Conservation (phyloP, 345 rosid genomes). For the Durio zibethinus region DNA sequence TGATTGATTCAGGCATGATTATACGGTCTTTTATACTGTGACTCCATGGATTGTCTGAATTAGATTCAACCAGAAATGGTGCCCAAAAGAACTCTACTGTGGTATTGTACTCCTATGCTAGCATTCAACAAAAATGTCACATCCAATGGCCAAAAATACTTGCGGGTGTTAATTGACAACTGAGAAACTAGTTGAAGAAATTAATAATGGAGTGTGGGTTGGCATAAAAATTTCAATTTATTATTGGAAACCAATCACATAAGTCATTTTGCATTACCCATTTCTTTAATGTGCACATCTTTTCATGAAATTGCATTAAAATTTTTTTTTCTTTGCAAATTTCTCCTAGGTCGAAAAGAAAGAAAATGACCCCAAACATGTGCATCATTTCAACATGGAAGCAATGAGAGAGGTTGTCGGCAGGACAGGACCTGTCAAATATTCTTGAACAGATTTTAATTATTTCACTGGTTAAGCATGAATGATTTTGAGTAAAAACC, state of each 20-base stretch:
- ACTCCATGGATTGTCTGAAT: constrained; percentile 49
- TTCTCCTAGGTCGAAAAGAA: too few species aligned
- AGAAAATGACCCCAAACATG: too few species aligned
- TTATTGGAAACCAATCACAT: neutral
- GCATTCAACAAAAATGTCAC: constrained; percentile 4
- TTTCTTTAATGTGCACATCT: neutral
- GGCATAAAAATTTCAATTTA: neutral
- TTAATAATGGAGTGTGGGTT: neutral
- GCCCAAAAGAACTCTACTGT: constrained; percentile 65
- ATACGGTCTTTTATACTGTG: constrained; percentile 43
- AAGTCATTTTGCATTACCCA: neutral
- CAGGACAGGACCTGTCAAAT: neutral
- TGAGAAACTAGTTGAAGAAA: neutral
- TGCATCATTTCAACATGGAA: neutral
- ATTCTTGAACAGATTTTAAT: neutral
- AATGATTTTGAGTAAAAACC: neutral
- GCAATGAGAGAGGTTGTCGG: neutral
- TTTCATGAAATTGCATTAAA: neutral
- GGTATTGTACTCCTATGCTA: constrained; percentile 47
- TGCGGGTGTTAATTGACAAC: neutral
- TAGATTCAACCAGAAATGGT: constrained; percentile 64
- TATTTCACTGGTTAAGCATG: neutral
- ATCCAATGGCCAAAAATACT: neutral
- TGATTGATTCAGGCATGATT: constrained; percentile 49
- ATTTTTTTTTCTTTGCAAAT: neutral